phyloP scores from a whole-genome alignment of 2,329 filamentous ascomycete species.

The Penicillium freii region DNA sequence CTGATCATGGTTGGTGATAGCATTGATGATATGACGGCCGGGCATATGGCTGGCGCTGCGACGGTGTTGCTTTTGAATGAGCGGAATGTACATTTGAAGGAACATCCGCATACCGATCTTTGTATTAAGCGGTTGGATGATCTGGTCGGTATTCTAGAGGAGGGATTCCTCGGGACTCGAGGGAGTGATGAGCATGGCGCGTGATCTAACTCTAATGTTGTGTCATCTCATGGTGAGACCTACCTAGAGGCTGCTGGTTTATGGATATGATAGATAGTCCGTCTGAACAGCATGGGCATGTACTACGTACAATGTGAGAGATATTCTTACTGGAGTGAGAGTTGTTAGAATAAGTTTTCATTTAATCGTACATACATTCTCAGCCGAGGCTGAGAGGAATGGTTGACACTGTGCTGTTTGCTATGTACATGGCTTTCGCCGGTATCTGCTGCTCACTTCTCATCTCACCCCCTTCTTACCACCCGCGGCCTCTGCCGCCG shows the following conservation, averaged over 20 bases:
- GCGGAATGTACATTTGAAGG: slow-evolving; percentile 68
- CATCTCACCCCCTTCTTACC: slow-evolving; percentile 3
- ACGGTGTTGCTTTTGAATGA: slow-evolving; percentile 86
- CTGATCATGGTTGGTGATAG: slow-evolving; percentile 63
- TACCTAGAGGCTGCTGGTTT: background rate
- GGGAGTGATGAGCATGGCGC: slow-evolving; percentile 18
- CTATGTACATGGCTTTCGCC: background rate
- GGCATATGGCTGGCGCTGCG: slow-evolving; percentile 75
- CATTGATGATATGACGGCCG: slow-evolving; percentile 90
- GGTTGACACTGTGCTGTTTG: background rate
- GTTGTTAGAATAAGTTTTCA: background rate
- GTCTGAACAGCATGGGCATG: background rate
- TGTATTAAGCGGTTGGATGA: slow-evolving; percentile 72
- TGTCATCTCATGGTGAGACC: background rate
- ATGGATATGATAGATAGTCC: background rate
- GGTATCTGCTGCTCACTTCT: background rate
- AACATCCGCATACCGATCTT: slow-evolving; percentile 74
- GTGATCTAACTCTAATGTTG: background rate
- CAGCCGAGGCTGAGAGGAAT: background rate
- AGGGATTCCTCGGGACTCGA: slow-evolving; percentile 62
- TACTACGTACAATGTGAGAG: background rate
- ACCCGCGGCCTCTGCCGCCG: slow-evolving; percentile 16
- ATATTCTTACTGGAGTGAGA: background rate
- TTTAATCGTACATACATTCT: slow-evolving; percentile 3
- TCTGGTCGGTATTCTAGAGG: slow-evolving; percentile 69